Base-by-base conservation (phyloP, 2,329 filamentous ascomycete species). In the Colletotrichum sp. region DNA sequence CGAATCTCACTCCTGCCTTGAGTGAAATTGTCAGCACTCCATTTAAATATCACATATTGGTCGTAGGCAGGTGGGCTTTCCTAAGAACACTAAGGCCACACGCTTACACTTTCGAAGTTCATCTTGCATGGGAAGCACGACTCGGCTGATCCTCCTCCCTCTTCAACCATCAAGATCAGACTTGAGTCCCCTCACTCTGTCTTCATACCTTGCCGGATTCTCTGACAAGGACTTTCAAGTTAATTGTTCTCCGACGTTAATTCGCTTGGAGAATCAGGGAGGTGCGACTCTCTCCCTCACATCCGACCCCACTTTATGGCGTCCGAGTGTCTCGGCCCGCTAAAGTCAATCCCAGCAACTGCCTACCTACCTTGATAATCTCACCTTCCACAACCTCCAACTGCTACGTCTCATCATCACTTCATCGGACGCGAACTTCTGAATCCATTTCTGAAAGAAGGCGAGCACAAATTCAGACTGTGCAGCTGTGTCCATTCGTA, bases 401-500 rank as follows among this genome's bases (percentile, higher is more conserved):
- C 55, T 9, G n/a, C 39, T 44, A n/a, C 39, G 18, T 44, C 39
- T 57, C 12, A 26, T 57, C 52, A 57, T 13, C n/a, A 13, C 52
- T 13, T 36, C n/a, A 28, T 26, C 52, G 52, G 8, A 57, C 52
- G 18, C 39, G 18, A n/a, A 6, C 18, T 49, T 49, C 39, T 39
- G 15, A n/a, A 12, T n/a, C 9, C 18, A 49, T 49, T n/a, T n/a
- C 9, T 18, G 2, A 49, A 49, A n/a, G 39, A n/a, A n/a, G 39
- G 12, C 39, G 18, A n/a, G 18, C 44, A 21, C 6, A 7, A 21
- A 13, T 52, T 7, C 0, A 21, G 16, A 26, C 13, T 59, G 21
- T 1, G 7, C 2, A 18, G 24, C 7, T 59, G 55, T 2, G 2
- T 10, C 0, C 0, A 28, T 3, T 28, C 10, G 24, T 5, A 59